Base-by-base conservation (phyloP, 2,329 filamentous ascomycete species). In the Monilinia fructicola region DNA sequence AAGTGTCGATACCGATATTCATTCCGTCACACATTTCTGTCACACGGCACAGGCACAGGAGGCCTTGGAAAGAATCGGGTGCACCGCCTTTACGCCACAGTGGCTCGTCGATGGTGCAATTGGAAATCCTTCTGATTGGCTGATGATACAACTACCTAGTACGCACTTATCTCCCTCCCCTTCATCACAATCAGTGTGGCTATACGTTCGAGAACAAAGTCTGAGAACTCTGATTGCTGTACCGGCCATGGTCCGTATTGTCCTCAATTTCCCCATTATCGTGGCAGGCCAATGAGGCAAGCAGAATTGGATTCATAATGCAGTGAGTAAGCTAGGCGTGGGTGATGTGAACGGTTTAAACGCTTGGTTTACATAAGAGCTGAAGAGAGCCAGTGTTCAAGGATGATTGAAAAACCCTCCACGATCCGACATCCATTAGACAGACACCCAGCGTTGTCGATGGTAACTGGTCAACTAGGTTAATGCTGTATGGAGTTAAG, bases 281-380 rank as follows among this genome's bases (percentile, higher is more conserved):
- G 10, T 46, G 3, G 18, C n/a, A 16, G 18, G 35, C 40, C 42
- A 35, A 48, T 48, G 26, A 59, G 26, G 48, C 14, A 16, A 23
- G 28, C 3, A 35, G 31, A 35, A 5, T 35, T 35, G 21, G 18
- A 59, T n/a, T 31, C 40, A 35, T 16, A 12, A 11, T 59, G 55
- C 56, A 59, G 26, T 9, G 48, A 42, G 44, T 9, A 59, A 42
- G 44, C 56, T 48, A 59, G 42, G 56, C 56, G 28, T 59, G 48
- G 48, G 55, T 44, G 23, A 46, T 18, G n/a, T 31, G 40, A 46
- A 21, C 23, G 14, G 6, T 31, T 18, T 35, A 48, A 26, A 59
- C 28, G 42, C 40, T 46, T 35, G 56, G n/a, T 46, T 9, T 35
- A 18, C 56, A 48, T 59, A 21, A 59, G 42, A 14, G 28, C 56